phyloP scores from a whole-genome alignment of 2,329 filamentous ascomycete genomes.

The Fusarium avenaceum region DNA sequence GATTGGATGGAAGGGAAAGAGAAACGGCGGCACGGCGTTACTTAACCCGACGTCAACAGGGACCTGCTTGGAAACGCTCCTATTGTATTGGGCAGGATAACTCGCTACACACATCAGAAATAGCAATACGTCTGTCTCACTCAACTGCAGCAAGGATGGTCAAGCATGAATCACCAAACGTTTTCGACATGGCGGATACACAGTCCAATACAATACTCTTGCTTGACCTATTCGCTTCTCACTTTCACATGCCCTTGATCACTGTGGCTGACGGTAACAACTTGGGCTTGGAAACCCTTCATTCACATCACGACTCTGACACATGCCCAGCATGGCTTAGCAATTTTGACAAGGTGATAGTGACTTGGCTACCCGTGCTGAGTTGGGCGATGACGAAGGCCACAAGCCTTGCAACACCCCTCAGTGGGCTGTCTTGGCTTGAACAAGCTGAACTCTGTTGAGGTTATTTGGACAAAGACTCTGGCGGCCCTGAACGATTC shows the following conservation, averaged over 20 bases:
- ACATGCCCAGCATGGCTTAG: conserved; percentile 40
- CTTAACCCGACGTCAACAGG: background rate
- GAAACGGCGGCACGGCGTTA: background rate
- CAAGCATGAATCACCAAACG: conserved; percentile 17
- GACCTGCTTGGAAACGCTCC: background rate
- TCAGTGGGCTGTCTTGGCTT: conserved; percentile 26
- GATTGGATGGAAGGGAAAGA: background rate
- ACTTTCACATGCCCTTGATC: conserved; percentile 16
- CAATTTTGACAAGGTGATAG: conserved; percentile 12
- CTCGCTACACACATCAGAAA: background rate
- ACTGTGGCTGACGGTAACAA: conserved; percentile 30
- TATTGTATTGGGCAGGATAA: background rate
- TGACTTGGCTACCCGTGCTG: conserved; percentile 20
- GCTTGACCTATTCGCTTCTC: conserved; percentile 9
- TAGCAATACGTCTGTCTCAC: background rate
- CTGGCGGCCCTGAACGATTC: conserved; percentile 25
- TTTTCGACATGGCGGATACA: conserved; percentile 4
- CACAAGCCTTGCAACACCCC: conserved; percentile 16
- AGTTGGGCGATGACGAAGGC: conserved; percentile 11
- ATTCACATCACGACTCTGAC: conserved; percentile 26
- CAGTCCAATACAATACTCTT: background rate
- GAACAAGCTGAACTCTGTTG: conserved; percentile 2
- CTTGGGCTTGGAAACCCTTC: background rate
- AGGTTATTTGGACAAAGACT: conserved; percentile 32
- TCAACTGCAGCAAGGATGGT: background rate